Evolutionary conservation across 2,329 filamentous ascomycete genomes (phyloP).

Genomic region (Xylaria sp.): DNA sequence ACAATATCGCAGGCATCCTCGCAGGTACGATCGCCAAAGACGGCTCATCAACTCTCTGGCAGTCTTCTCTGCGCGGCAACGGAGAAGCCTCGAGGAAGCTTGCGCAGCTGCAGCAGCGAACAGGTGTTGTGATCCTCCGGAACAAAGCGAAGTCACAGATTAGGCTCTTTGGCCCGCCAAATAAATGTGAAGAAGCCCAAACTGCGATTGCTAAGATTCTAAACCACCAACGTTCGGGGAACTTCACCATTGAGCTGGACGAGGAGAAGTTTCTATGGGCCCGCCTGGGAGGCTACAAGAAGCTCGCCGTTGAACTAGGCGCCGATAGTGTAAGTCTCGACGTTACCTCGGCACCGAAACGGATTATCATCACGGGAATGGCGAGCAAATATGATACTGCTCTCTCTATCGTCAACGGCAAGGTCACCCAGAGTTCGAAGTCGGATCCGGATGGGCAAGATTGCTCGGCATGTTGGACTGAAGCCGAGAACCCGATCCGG

Average conservation of each 20-base stretch:
- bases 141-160: constrained; percentile 49
- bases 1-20: constrained; percentile 50
- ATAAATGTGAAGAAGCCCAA: constrained; percentile 35
- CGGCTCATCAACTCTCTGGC: constrained; percentile 49
- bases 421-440: not conserved
- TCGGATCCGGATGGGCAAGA: constrained; percentile 21
- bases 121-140: constrained; percentile 47
- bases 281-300: constrained; percentile 50
- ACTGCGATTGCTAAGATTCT: constrained; percentile 33
- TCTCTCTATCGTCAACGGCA: constrained; percentile 30
- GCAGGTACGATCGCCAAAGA: constrained; percentile 48
- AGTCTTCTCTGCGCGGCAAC: constrained; percentile 43
- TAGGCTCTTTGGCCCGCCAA: constrained; percentile 45
- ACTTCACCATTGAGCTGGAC: constrained; percentile 46
- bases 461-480: constrained; percentile 53
- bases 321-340: constrained; percentile 49
- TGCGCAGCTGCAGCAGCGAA: constrained; percentile 39
- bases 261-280: constrained; percentile 47
- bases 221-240: constrained; percentile 22
- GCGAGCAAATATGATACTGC: constrained; percentile 38
- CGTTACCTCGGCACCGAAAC: constrained; percentile 48
- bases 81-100: constrained; percentile 38
- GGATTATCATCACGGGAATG: constrained; percentile 50
- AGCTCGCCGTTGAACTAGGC: constrained; percentile 45
- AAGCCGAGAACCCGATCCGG: constrained; percentile 52